These are phyloP conservation scores for Inonotus obliquus DNA, from an alignment of 1,284 basidiomycete genomes.

Conservation along the genomic window DNA sequence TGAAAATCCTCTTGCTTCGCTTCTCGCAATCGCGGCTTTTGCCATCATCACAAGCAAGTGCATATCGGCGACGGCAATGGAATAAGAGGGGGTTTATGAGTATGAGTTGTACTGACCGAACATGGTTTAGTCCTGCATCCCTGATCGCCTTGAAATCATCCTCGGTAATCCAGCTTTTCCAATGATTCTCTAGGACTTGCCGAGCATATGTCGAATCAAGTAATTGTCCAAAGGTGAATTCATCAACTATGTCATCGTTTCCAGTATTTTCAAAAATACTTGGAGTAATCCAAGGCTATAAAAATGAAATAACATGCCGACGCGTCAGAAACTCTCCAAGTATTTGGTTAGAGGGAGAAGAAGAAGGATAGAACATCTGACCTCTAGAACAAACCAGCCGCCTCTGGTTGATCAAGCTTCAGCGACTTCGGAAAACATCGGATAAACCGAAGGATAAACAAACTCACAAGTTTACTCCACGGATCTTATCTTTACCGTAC, in stretches of 20 bases:
- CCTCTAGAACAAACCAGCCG: conserved; percentile 26
- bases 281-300: conserved; percentile 71
- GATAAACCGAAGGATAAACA: neutral
- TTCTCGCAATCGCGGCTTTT: neutral
- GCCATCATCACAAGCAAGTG: neutral
- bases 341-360: too few species aligned
- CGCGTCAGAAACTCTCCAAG: too few species aligned
- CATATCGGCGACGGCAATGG: too few species aligned
- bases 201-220: conserved; percentile 44
- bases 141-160: conserved; percentile 61
- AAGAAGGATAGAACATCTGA: too few species aligned
- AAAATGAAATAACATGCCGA: neutral
- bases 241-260: conserved; percentile 60
- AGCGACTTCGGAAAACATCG: neutral
- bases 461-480: conserved; percentile 23
- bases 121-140: conserved; percentile 74
- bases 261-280: conserved; percentile 62
- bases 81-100: too few species aligned
- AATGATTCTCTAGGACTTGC: conserved; percentile 51
- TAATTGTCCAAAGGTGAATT: conserved; percentile 62
- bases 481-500: conserved; percentile 21
- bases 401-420: conserved; percentile 14
- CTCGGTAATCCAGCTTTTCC: conserved; percentile 73
- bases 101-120: conserved; percentile 58
- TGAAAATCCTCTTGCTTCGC: neutral